Conservation (phyloP, 257 asterid genomes). For the Craterostigma plantagineum region DNA sequence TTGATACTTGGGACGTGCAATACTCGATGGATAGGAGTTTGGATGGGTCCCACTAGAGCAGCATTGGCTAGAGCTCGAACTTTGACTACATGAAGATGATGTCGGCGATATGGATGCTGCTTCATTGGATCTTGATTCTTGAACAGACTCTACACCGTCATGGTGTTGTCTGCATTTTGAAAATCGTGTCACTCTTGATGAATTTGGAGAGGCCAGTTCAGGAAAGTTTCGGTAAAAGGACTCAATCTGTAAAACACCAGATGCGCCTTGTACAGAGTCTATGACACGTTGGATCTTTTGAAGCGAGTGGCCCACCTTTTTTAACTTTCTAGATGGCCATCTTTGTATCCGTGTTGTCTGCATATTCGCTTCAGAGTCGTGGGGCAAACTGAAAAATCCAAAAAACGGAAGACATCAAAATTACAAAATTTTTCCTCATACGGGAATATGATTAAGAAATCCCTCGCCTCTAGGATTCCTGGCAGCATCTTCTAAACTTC, state of each 20-base stretch:
- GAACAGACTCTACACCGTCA: slow-evolving; percentile 10
- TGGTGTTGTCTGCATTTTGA: slow-evolving; percentile 9
- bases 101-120: slow-evolving; percentile 33
- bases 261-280: slow-evolving; percentile 80
- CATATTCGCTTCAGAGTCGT: slow-evolving; percentile 97
- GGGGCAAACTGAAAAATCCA: slow-evolving; percentile 56
- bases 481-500: slow-evolving; percentile 94
- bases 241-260: slow-evolving; percentile 49
- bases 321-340: slow-evolving; percentile 93
- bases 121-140: slow-evolving; percentile 16
- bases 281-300: slow-evolving; percentile 84
- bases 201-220: slow-evolving; percentile 50
- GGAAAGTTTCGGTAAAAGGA: slow-evolving; percentile 73
- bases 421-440: no score
- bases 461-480: slow-evolving; percentile 76
- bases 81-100: slow-evolving; percentile 54
- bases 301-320: slow-evolving; percentile 84
- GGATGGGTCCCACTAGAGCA: slow-evolving; percentile 39
- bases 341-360: slow-evolving; percentile 78
- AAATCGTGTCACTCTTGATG: no score
- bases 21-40: slow-evolving; percentile 9
- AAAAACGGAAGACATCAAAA: no score
- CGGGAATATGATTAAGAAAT: no score
- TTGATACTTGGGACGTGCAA: no score
- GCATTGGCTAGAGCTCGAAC: slow-evolving; percentile 56